Evolutionary conservation across 805 yeast genomes (phyloP), one percentile per base, ranked within the genome.

Genomic region (Sugiyamaella americana): DNA sequence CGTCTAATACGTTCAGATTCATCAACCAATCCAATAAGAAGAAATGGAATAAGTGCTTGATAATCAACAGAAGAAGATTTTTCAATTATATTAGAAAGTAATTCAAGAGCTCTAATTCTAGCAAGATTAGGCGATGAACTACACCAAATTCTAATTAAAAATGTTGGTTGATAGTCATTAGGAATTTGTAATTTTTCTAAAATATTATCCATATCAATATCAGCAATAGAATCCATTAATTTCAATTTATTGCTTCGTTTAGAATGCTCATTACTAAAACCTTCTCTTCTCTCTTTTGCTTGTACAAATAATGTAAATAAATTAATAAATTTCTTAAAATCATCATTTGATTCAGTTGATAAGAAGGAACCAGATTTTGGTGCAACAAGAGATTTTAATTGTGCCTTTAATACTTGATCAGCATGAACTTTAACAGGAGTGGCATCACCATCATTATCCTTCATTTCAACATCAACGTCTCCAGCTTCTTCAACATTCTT

Each of bases 91-190:
- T 46, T 39, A 23, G 41, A 32, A 29, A 63, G 55, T 8, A 53
- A 36, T 18, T 55, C 49, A 16, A 69, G 46, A 0, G 74, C 69
- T 22, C 56, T 53, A 2, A 51, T 56, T 22, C 74, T 55, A n/a
- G 66, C 63, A n/a, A 66, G 49, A 4, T 55, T 55, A 4, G 71
- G 68, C 45, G 59, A 60, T 1, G 65, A 52, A 2, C 65, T 58
- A 5, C 60, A 53, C 51, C 68, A 63, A 5, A 66, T 51, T 6
- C 72, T 59, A 20, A 64, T 54, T 24, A 66, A 52, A 41, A 70
- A 69, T 1, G 72, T 58, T 13, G 54, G 52, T 36, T 54, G 38
- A 6, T 45, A 20, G 10, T 29, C 44, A 4, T 19, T 26, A 3
- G 36, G 3, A 26, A 52, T 18, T 22, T 40, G 43, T 13, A 50